Conservation (phyloP, 1,139 yeast genomes). For the Suhomyces panamericanus region DNA sequence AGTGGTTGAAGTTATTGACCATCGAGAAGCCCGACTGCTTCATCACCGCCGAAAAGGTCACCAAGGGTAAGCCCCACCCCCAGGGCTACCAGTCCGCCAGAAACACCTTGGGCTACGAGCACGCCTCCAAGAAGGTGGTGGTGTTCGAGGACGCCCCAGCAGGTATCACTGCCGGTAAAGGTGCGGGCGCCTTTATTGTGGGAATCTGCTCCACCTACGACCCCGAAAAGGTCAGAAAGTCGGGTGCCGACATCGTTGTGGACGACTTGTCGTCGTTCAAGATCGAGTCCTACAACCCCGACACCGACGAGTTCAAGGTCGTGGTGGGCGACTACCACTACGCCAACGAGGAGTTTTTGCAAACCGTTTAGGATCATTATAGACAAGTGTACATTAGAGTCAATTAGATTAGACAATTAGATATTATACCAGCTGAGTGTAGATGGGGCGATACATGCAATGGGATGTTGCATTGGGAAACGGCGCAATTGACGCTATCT, state of each 20-base stretch:
- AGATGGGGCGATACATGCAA: no score
- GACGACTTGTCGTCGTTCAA: conserved; percentile 59
- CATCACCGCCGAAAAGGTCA: conserved; percentile 77
- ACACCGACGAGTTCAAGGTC: conserved; percentile 50
- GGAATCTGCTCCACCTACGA: conserved; percentile 83
- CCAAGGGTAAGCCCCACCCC: conserved; percentile 81
- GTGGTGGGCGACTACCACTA: conserved; percentile 45
- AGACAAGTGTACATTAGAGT: conserved; percentile 15
- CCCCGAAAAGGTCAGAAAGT: conserved; percentile 63
- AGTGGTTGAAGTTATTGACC: conserved; percentile 72
- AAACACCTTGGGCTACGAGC: conserved; percentile 54
- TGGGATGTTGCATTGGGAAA: no score
- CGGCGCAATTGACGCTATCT: no score
- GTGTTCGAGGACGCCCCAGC: conserved; percentile 91
- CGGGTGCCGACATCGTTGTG: conserved; percentile 82
- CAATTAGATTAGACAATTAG: neutral
- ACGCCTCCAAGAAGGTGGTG: conserved; percentile 50
- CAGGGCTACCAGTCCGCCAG: conserved; percentile 74
- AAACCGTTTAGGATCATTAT: conserved; percentile 21
- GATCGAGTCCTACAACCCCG: conserved; percentile 45
- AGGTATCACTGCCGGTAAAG: conserved; percentile 82
- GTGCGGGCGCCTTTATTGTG: conserved; percentile 78
- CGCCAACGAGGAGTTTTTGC: conserved; percentile 47
- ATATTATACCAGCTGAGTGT: neutral
- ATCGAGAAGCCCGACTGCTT: conserved; percentile 67